A percentile compares a stretch with the other conserved stretches of the same genome.
phyloP scores from a whole-genome alignment of 306 rosid genomes.

The Mucuna pruriens region DNA sequence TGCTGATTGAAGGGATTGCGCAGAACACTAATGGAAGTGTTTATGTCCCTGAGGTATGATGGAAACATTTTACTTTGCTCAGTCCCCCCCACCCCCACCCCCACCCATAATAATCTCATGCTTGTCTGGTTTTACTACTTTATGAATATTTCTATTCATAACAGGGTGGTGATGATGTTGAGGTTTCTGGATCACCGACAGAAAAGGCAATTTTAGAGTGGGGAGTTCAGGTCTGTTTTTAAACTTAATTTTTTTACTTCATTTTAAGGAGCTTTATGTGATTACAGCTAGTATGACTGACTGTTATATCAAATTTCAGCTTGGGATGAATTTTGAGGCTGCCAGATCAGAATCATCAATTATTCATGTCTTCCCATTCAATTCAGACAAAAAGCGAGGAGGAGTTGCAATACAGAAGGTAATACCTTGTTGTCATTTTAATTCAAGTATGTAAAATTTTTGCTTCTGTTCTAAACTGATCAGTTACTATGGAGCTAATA shows the following conservation, averaged over 20 bases:
- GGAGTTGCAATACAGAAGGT: slow-evolving; percentile 75
- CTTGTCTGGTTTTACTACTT: not conserved
- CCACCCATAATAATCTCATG: not conserved
- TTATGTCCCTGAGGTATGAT: slow-evolving; percentile 69
- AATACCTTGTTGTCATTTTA: slow-evolving; percentile 14
- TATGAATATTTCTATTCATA: slow-evolving; percentile 7
- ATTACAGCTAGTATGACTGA: slow-evolving; percentile 16
- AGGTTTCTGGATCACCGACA: slow-evolving; percentile 92
- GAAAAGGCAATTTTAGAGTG: slow-evolving; percentile 84
- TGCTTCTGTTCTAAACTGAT: slow-evolving; percentile 33
- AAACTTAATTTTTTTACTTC: not conserved
- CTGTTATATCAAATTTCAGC: slow-evolving; percentile 52
- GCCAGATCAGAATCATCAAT: slow-evolving; percentile 62
- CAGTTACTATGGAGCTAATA: not conserved
- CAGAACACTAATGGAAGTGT: slow-evolving; percentile 81
- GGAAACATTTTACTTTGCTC: not conserved
- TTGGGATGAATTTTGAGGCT: slow-evolving; percentile 79
- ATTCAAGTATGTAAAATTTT: not conserved
- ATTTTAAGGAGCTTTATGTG: not conserved
- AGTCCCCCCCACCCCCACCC: too few relatives aligned
- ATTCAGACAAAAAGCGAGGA: slow-evolving; percentile 85
- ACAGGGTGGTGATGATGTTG: slow-evolving; percentile 62
- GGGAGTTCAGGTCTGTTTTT: slow-evolving; percentile 67
- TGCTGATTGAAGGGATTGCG: slow-evolving; percentile 78
- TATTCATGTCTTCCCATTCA: slow-evolving; percentile 84